Percentiles rank a stretch among this genome's conserved stretches.
These are phyloP conservation scores for Dendrocalamus sinicus DNA, from an alignment of 176 grass and related monocot genomes.

Conservation along the genomic window DNA sequence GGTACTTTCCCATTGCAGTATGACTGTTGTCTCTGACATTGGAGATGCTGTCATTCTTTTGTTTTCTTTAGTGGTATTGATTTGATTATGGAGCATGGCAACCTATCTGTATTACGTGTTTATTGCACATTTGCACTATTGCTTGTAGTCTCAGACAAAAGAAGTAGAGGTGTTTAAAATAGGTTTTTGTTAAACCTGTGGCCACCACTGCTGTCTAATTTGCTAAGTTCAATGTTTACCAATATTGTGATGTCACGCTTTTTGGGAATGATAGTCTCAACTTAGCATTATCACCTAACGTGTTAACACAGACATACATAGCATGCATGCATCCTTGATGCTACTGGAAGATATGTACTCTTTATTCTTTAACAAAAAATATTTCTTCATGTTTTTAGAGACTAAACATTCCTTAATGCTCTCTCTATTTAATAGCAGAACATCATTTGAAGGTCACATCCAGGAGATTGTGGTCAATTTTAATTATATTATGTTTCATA, in stretches of 20 bases:
- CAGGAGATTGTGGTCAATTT: background rate
- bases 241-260: background rate
- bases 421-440: constrained; percentile 14
- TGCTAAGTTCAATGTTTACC: constrained; percentile 8
- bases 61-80: constrained; percentile 16
- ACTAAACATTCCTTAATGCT: constrained; percentile 22
- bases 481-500: constrained; percentile 27
- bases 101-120: background rate
- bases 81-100: constrained; percentile 27
- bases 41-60: constrained; percentile 17
- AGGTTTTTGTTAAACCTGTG: constrained; percentile 11
- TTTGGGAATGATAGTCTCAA: constrained; percentile 26
- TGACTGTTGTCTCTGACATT: constrained; percentile 13
- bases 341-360: background rate
- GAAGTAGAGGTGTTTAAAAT: constrained; percentile 7
- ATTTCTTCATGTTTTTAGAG: constrained; percentile 14
- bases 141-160: constrained; percentile 19
- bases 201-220: constrained; percentile 8
- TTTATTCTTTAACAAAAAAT: constrained; percentile 1
- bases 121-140: background rate
- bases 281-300: constrained; percentile 1
- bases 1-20: constrained; percentile 51
- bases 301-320: background rate
- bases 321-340: background rate
- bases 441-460: background rate